Conservation (phyloP, 208 protist genomes). For the Vickermania spadyakhi region DNA sequence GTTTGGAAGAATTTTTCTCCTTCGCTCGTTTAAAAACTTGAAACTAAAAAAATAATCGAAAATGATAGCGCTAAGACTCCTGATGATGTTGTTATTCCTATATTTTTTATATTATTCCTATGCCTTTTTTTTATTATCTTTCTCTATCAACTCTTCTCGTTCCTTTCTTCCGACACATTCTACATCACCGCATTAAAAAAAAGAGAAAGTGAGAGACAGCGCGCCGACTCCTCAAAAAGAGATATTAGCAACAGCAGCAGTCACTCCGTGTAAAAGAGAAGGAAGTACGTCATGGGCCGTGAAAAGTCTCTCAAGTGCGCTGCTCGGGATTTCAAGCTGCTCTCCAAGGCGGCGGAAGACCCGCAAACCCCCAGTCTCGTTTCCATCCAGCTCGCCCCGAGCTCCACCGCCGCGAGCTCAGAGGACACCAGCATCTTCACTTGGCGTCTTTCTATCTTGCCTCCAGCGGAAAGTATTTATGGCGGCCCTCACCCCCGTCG, state of each 20-base stretch:
- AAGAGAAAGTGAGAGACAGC: neutral
- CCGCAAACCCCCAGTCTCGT: neutral
- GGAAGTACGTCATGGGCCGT: neutral
- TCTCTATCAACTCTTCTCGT: too few relatives aligned
- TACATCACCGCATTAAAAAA: neutral
- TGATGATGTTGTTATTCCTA: too few relatives aligned
- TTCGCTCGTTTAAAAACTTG: too few relatives aligned
- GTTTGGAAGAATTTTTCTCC: too few relatives aligned
- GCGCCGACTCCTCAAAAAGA: neutral
- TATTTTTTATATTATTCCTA: too few relatives aligned
- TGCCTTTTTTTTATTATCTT: too few relatives aligned
- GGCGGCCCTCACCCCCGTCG: neutral
- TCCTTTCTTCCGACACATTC: too few relatives aligned
- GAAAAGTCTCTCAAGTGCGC: neutral
- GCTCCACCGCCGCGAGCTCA: neutral
- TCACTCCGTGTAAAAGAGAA: too few relatives aligned
- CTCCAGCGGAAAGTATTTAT: conserved; percentile 44
- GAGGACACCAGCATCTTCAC: conserved; percentile 21
- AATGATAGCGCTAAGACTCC: too few relatives aligned
- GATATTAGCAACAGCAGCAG: neutral
- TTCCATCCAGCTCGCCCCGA: neutral
- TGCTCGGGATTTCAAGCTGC: neutral
- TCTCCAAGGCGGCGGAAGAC: neutral
- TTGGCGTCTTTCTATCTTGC: conserved; percentile 28
- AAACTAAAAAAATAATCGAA: too few relatives aligned